Evolutionary conservation across 2,329 filamentous ascomycete species (phyloP).

Genomic region (Beauveria brongniartii): DNA sequence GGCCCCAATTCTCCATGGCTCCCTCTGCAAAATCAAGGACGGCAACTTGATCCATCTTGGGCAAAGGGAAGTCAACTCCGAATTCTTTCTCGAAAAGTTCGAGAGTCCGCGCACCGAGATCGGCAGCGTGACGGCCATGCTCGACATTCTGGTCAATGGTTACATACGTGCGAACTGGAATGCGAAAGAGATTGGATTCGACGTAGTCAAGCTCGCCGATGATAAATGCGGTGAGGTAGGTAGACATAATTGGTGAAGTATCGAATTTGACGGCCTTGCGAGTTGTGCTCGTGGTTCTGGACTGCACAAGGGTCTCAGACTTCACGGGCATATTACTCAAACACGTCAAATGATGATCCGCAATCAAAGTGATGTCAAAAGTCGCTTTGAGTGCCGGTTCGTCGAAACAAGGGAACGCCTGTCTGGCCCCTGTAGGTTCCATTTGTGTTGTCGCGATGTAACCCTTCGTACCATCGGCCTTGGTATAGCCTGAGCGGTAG

Average conservation of each 20-base stretch:
- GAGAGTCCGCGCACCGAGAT: conserved; percentile 81
- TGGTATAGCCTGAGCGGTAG: conserved; percentile 92
- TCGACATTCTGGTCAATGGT: conserved; percentile 85
- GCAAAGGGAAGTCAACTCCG: conserved; percentile 59
- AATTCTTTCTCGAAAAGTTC: conserved; percentile 96
- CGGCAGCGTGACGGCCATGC: conserved; percentile 81
- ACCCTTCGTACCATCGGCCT: conserved; percentile 66
- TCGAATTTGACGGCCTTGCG: conserved; percentile 85
- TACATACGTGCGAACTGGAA: conserved; percentile 86
- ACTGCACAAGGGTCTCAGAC: conserved; percentile 64
- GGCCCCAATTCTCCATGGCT: conserved; percentile 98
- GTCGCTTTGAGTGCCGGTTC: conserved; percentile 89
- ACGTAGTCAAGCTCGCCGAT: conserved; percentile 91
- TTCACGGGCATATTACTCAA: conserved; percentile 95
- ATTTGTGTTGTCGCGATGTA: conserved; percentile 90
- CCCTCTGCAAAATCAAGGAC: conserved; percentile 94
- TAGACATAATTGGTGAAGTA: conserved; percentile 89
- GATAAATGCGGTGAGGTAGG: conserved; percentile 89
- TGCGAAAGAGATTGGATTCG: conserved; percentile 82
- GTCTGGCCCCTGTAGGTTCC: conserved; percentile 88
- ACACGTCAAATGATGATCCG: conserved; percentile 80
- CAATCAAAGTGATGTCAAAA: conserved; percentile 84
- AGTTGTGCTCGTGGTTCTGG: conserved; percentile 19
- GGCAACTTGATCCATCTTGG: conserved; percentile 61
- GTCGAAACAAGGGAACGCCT: conserved; percentile 94